These are phyloP conservation scores for Trichosporon sp. DNA, from an alignment of 1,284 basidiomycete species.

Conservation along the genomic window DNA sequence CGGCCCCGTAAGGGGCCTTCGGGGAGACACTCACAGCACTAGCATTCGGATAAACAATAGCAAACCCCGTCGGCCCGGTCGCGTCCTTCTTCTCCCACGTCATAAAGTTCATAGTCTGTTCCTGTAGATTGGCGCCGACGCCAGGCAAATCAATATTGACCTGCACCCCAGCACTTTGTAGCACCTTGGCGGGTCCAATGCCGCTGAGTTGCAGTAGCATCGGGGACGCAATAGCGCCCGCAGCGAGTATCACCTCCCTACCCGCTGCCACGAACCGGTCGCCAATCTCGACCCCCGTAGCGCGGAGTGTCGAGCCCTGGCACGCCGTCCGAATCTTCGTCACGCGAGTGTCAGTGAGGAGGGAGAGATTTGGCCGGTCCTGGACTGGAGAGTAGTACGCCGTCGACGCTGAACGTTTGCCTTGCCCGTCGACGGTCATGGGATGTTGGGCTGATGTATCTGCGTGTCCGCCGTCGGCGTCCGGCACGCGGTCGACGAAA, in stretches of 20 bases:
- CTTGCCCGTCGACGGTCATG: constrained; percentile 25
- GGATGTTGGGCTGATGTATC: constrained; percentile 55
- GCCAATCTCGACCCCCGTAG: constrained; percentile 58
- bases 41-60: constrained; percentile 26
- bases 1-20: too few species aligned
- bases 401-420: constrained; percentile 49
- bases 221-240: constrained; percentile 60
- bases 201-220: constrained; percentile 65
- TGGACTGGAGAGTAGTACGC: constrained; percentile 51
- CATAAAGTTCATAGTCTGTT: constrained; percentile 52
- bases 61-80: constrained; percentile 20
- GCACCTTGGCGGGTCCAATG: constrained; percentile 59
- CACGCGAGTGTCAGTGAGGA: constrained; percentile 55
- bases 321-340: constrained; percentile 55
- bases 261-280: constrained; percentile 49
- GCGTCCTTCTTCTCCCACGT: constrained; percentile 17
- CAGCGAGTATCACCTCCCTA: constrained; percentile 52
- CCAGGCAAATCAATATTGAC: constrained; percentile 53
- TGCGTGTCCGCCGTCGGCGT: constrained; percentile 57
- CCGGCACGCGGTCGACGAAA: constrained; percentile 39
- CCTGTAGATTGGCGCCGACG: constrained; percentile 69
- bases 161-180: constrained; percentile 55
- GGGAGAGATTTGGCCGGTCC: constrained; percentile 58
- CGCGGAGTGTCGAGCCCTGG: constrained; percentile 49
- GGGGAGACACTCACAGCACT: constrained; percentile 13